These are phyloP conservation scores for Fusarium redolens DNA, from an alignment of 2,329 filamentous ascomycete genomes.

Conservation along the genomic window DNA sequence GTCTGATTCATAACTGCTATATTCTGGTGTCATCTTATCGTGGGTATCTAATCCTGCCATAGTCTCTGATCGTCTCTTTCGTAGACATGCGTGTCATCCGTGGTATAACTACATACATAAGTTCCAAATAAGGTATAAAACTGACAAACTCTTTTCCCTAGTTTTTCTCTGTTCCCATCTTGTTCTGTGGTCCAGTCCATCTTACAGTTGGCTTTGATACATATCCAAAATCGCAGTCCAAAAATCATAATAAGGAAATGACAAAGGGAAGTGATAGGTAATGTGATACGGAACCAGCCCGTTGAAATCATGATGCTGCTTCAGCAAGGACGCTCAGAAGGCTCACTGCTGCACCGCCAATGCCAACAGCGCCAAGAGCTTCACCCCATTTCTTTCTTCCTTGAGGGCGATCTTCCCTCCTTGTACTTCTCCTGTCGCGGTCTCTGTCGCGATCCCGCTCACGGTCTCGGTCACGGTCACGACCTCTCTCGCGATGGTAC, in stretches of 20 bases:
- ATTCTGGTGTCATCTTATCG: conserved; percentile 10
- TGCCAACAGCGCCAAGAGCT: conserved; percentile 67
- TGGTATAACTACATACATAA: conserved; percentile 28
- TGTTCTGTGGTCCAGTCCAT: conserved; percentile 34
- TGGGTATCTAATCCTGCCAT: conserved; percentile 34
- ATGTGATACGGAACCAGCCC: conserved; percentile 21
- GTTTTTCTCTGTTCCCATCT: conserved; percentile 6
- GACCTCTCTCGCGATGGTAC: conserved; percentile 53
- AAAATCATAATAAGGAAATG: not conserved
- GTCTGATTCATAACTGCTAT: not conserved
- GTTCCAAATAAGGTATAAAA: conserved; percentile 22
- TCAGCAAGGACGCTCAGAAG: conserved; percentile 68
- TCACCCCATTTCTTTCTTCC: conserved; percentile 63
- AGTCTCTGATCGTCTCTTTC: not conserved
- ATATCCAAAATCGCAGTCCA: conserved; percentile 1
- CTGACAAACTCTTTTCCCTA: not conserved
- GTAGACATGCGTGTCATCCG: not conserved
- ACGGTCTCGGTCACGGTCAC: conserved; percentile 43
- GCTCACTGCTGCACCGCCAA: conserved; percentile 70
- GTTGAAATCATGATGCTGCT: conserved; percentile 55
- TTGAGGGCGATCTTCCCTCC: conserved; percentile 51
- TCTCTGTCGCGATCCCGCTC: conserved; percentile 48
- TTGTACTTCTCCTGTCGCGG: conserved; percentile 52
- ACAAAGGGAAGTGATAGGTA: conserved; percentile 3
- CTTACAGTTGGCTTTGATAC: conserved; percentile 4